Percentiles rank a stretch among this genome's conserved stretches.
Evolutionary conservation across 225 moss, liverwort and hornwort genomes (phyloP).

Genomic region (Bryoerythrophyllum caledonicum): DNA sequence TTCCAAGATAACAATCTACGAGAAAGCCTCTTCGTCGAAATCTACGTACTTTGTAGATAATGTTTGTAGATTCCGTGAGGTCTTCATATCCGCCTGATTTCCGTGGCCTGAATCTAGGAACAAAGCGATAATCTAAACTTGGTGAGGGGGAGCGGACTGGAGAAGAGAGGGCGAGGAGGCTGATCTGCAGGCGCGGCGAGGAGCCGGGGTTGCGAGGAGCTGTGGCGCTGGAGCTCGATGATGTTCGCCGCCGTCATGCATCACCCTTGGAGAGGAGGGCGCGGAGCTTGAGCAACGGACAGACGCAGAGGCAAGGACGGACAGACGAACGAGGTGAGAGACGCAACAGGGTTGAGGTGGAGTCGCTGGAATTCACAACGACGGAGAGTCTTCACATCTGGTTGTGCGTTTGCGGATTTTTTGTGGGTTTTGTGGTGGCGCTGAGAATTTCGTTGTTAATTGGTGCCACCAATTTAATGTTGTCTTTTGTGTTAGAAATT

Average conservation of each 20-base stretch:
- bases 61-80: too few relatives aligned
- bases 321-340: not conserved
- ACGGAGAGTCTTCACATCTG: not conserved
- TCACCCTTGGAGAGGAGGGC: not conserved
- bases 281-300: too few relatives aligned
- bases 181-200: not conserved
- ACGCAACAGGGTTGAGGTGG: too few relatives aligned
- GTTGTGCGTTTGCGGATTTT: not conserved
- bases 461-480: not conserved
- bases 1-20: too few relatives aligned
- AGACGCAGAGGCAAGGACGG: too few relatives aligned
- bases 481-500: not conserved
- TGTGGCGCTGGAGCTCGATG: not conserved
- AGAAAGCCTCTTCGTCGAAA: too few relatives aligned
- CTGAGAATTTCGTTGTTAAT: not conserved
- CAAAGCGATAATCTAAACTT: not conserved
- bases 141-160: not conserved
- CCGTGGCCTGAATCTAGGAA: conserved; percentile 6
- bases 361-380: too few relatives aligned
- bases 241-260: conserved; percentile 10
- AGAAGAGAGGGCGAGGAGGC: not conserved
- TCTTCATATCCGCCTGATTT: not conserved
- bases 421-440: not conserved
- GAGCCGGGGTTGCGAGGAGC: not conserved
- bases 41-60: too few relatives aligned